Evolutionary conservation across 495 filamentous ascomycete genomes (phyloP).

Genomic region (Saxispiralis lemnorum): DNA sequence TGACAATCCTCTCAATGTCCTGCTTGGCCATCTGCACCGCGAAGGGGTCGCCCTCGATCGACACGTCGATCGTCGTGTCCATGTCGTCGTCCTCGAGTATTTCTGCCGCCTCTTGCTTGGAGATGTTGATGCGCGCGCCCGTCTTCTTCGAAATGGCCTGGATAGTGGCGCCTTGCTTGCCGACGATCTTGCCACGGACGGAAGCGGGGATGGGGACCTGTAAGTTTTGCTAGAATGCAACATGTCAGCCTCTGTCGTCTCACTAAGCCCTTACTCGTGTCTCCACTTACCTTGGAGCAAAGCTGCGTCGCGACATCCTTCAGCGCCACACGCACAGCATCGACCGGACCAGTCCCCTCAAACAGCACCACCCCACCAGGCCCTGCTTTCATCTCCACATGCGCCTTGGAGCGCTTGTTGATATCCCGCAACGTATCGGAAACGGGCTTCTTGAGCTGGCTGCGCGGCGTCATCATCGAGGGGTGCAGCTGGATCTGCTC

Average conservation of each 20-base stretch:
- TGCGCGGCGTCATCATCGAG: constrained; percentile 50
- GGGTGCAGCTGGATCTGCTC: constrained; percentile 55
- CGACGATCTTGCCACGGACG: constrained; percentile 73
- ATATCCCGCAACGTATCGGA: constrained; percentile 71
- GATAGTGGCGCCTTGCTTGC: constrained; percentile 73
- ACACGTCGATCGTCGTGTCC: constrained; percentile 60
- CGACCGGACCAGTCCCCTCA: constrained; percentile 59
- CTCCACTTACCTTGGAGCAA: constrained; percentile 53
- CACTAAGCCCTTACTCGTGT: background rate
- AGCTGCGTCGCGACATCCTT: constrained; percentile 74
- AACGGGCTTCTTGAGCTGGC: constrained; percentile 65
- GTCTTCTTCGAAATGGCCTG: constrained; percentile 70
- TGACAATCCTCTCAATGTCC: constrained; percentile 69
- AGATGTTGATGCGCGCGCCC: constrained; percentile 74
- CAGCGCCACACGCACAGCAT: constrained; percentile 62
- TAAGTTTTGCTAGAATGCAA: constrained; percentile 41
- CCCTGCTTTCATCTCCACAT: constrained; percentile 50
- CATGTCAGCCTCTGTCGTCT: too few species aligned
- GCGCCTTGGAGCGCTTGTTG: constrained; percentile 72
- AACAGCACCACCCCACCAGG: constrained; percentile 53
- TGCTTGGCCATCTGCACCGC: constrained; percentile 62
- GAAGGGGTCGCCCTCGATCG: constrained; percentile 77
- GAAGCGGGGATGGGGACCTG: constrained; percentile 67
- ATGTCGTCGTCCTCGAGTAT: constrained; percentile 48
- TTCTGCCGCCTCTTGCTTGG: constrained; percentile 47